Percentiles rank a stretch among this genome's conserved stretches.
Conservation (phyloP, 306 rosid species). For the Vigna unguiculata region DNA sequence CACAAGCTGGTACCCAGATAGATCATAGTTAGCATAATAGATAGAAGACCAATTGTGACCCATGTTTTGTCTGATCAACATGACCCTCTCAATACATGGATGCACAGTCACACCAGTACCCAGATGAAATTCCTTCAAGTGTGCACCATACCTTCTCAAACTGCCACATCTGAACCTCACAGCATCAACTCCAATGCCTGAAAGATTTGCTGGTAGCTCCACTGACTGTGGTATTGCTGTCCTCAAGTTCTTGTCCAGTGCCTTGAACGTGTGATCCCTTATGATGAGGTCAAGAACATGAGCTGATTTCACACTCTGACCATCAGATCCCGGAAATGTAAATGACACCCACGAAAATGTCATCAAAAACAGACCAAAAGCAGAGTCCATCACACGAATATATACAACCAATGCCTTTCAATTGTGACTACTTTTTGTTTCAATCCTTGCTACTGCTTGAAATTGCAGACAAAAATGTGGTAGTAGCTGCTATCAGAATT, state of each 20-base stretch:
- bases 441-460: no score
- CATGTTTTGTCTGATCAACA: constrained; percentile 75
- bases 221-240: constrained; percentile 72
- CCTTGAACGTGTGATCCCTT: constrained; percentile 78
- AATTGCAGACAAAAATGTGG: neutral
- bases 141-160: constrained; percentile 81
- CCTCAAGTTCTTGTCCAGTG: constrained; percentile 51
- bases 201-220: constrained; percentile 72
- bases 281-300: constrained; percentile 89
- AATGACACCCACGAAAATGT: constrained; percentile 47
- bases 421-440: neutral
- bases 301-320: constrained; percentile 62
- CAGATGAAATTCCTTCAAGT: constrained; percentile 75
- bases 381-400: constrained; percentile 64
- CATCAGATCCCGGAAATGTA: constrained; percentile 50
- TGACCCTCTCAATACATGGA: constrained; percentile 89
- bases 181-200: constrained; percentile 69
- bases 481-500: neutral
- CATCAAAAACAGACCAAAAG: constrained; percentile 52
- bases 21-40: constrained; percentile 70
- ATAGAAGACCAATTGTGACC: constrained; percentile 80
- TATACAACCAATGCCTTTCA: neutral
- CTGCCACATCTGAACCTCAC: constrained; percentile 88
- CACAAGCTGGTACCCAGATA: constrained; percentile 75
- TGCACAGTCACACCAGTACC: constrained; percentile 66